Base-by-base conservation (phyloP, 2,329 filamentous ascomycete species). In the Stachybotrys elegans region DNA sequence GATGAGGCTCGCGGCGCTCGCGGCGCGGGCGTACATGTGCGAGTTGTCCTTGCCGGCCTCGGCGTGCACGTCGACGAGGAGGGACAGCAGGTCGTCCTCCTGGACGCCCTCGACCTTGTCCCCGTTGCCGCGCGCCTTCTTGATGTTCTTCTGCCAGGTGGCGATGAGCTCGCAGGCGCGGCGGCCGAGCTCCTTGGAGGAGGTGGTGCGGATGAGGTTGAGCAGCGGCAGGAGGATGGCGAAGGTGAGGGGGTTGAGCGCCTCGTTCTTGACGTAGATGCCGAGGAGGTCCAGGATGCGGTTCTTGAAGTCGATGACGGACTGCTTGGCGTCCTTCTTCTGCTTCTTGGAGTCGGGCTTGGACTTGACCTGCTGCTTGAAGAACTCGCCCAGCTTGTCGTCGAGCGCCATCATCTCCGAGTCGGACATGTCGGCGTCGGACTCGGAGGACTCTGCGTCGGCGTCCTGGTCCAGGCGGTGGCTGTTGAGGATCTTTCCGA, bases 371-470 rank as follows among this genome's bases (percentile, higher is more conserved):
- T 84, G 82, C 52, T 91, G 83, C 52, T 83, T 82, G 74, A 97
- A 94, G 49, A 96, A 88, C 50, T 88, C 87, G 41, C 83, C 81
- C 4, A 98, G 79, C 58, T 92, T 85, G 11, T 79, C 78, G 57
- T 97, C 92, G 14, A 97, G 72, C 4, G 83, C 83, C 68, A 95
- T 83, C 93, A 97, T 97, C 60, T 95, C 86, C 16, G 92, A 90
- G 66, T 97, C 92, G 48, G 89, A 86, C 90, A 98, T 95, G 65
- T 95, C 88, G 3, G 79, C 82, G 47, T 86, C 85, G 9, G 77
- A 77, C 22, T 81, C 81, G 1, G 73, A 77, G 1, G 71, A 71
- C 3, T 76, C 75, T 2, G 75, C 76, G 2, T 75, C 71, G 14
- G 65, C 67, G 48, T 82, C 78, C 43, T 82, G 77, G 58, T 84